Base-by-base conservation (phyloP, 805 yeast genomes). In the Wickerhamiella lipophila region DNA sequence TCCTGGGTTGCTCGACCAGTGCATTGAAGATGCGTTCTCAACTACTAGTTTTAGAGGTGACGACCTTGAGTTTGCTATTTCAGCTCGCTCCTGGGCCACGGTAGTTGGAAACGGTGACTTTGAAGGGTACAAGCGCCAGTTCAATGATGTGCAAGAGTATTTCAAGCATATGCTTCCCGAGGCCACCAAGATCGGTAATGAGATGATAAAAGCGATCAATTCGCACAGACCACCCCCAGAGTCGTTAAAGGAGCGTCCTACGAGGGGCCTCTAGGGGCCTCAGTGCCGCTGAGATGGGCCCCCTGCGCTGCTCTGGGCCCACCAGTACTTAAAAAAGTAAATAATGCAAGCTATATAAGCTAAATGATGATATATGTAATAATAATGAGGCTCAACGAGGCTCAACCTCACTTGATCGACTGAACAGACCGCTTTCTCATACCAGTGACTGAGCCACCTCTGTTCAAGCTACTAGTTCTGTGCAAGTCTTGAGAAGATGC, bases 21-120 rank as follows among this genome's bases (percentile, higher is more conserved):
- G 92, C 50, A 72, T 89, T 9, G 74, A 74, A 13, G 89, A 82
- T 52, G 82, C 95, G 0, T 67, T 83, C 11, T 59, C 68, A 26
- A 81, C 83, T 51, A 68, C 73, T 15, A 70, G 78, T 1, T 92
- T 86, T 61, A 73, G 96, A 58, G 78, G 77, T 26, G 98, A 92
- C 61, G 98, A 92, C 64, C 67, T 88, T 56, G 95, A 88, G 64
- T 92, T 92, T 64, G 86, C 87, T 1, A 73, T 88, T 44, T 94
- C 96, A 0, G 94, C 97, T 0, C 72, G 95, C 55, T 73, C 57
- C 21, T 92, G 97, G 97, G 78, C 94, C 38, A 78, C 76, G 48
- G 77, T 88, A 34, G 86, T 92, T 0, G 69, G 79, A 1, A 75
- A 76, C 58, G 89, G 86, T 11, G 81, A 79, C 62, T 88, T 79